Conservation (phyloP, 129 eudicot genomes). For the Flaveria sonorensis region DNA sequence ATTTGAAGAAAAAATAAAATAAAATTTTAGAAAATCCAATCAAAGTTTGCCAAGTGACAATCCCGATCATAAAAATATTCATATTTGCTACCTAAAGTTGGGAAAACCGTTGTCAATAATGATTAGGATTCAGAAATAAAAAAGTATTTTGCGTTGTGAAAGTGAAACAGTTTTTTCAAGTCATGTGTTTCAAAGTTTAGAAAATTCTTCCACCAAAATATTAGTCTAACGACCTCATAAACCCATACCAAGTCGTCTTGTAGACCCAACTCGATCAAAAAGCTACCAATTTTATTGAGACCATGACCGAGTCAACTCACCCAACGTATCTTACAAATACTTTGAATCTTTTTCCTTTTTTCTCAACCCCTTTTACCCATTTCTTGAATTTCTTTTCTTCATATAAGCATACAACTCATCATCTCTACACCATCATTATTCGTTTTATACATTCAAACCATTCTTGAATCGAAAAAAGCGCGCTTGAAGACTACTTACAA, state of each 20-base stretch:
- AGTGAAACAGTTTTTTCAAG: constrained; percentile 20
- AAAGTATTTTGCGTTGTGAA: constrained; percentile 24
- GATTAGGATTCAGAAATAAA: not conserved
- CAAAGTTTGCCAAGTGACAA: too few relatives aligned
- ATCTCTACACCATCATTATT: constrained; percentile 13
- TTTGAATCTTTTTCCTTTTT: constrained; percentile 48
- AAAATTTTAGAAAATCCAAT: too few relatives aligned
- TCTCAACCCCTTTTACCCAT: constrained; percentile 51
- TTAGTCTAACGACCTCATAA: constrained; percentile 32
- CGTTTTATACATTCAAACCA: not conserved
- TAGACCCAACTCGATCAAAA: constrained; percentile 38
- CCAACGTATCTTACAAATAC: constrained; percentile 59
- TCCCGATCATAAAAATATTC: too few relatives aligned
- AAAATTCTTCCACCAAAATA: constrained; percentile 32
- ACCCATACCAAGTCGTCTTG: constrained; percentile 55
- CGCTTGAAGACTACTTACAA: not conserved
- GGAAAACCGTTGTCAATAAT: not conserved
- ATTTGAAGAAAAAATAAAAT: too few relatives aligned
- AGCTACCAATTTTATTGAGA: constrained; percentile 15
- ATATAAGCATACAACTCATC: constrained; percentile 17
- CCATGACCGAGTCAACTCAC: constrained; percentile 54
- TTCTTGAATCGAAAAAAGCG: constrained; percentile 8
- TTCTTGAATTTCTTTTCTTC: constrained; percentile 24
- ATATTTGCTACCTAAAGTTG: not conserved
- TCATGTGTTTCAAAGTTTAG: constrained; percentile 55